Percentiles rank a stretch among this genome's conserved stretches.
Evolutionary conservation across 148 eudicot species (phyloP).

Genomic region (Arctostaphylos glauca): DNA sequence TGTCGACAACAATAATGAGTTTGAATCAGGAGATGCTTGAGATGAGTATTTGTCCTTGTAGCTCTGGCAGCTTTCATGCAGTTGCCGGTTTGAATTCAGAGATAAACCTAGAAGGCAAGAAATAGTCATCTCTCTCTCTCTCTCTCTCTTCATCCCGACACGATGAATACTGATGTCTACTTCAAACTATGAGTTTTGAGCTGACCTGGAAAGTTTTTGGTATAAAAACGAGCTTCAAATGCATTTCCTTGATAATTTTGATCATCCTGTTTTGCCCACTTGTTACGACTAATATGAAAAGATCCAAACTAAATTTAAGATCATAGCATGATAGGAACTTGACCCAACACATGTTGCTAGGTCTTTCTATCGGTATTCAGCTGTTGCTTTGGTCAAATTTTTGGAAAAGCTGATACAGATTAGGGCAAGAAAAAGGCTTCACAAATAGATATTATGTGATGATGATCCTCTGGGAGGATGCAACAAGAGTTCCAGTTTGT

Average conservation of each 20-base stretch:
- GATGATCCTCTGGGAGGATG: not conserved
- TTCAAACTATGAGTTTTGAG: not conserved
- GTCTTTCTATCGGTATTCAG: not conserved
- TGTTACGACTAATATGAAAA: not conserved
- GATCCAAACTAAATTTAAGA: not conserved
- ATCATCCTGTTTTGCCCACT: not conserved
- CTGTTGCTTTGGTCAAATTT: not conserved
- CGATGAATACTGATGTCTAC: not conserved
- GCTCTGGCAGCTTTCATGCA: not conserved
- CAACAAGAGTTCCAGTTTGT: not conserved
- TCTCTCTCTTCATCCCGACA: not conserved
- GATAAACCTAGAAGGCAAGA: not conserved
- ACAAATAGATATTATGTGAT: not conserved
- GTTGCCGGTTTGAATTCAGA: not conserved
- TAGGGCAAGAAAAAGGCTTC: not conserved
- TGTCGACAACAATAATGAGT: not conserved
- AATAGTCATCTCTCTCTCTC: not conserved
- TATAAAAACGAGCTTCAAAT: not conserved
- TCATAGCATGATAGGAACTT: not conserved
- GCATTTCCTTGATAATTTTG: not conserved
- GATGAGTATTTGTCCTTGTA: not conserved
- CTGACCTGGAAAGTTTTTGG: not conserved
- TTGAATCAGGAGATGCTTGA: no score
- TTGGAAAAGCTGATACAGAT: not conserved
- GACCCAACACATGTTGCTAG: not conserved